Evolutionary conservation across 1,284 basidiomycete species (phyloP).

Genomic region (Cutaneotrichosporon curvatum): DNA sequence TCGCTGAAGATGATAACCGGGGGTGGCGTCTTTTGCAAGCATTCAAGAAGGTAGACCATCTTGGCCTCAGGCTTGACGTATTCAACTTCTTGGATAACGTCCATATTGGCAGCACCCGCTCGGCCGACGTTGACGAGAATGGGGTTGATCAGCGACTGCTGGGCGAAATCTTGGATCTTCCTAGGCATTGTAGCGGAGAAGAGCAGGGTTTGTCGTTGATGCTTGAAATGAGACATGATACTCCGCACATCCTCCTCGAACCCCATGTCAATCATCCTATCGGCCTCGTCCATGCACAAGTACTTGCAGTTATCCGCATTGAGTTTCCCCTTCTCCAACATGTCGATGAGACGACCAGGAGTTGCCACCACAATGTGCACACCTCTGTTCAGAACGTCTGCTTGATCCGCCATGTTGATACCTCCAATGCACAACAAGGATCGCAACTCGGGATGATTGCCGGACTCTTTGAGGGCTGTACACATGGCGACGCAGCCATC

Average conservation of each 20-base stretch:
- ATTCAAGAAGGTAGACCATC: slow-evolving; percentile 97
- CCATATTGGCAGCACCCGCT: slow-evolving; percentile 93
- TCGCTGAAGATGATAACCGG: slow-evolving; percentile 98
- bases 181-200: slow-evolving; percentile 99
- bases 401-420: slow-evolving; percentile 95
- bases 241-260: slow-evolving; percentile 98
- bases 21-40: slow-evolving; percentile 95
- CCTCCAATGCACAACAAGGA: slow-evolving; percentile 92
- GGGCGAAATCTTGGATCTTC: slow-evolving; percentile 98
- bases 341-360: slow-evolving; percentile 53
- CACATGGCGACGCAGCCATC: slow-evolving; percentile 88
- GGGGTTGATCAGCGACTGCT: slow-evolving; percentile 85
- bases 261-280: slow-evolving; percentile 97
- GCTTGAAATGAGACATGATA: slow-evolving; percentile 98
- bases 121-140: slow-evolving; percentile 95
- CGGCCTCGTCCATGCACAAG: slow-evolving; percentile 97
- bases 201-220: slow-evolving; percentile 91
- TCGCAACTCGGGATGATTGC: slow-evolving; percentile 73
- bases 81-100: slow-evolving; percentile 95
- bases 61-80: slow-evolving; percentile 99
- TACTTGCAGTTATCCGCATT: slow-evolving; percentile 88
- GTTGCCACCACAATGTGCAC: slow-evolving; percentile 71
- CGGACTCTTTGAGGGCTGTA: slow-evolving; percentile 66
- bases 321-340: slow-evolving; percentile 78
- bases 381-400: slow-evolving; percentile 78